These are phyloP conservation scores for Chaetomium sp. DNA, from an alignment of 2,329 filamentous ascomycete genomes.

Conservation along the genomic window DNA sequence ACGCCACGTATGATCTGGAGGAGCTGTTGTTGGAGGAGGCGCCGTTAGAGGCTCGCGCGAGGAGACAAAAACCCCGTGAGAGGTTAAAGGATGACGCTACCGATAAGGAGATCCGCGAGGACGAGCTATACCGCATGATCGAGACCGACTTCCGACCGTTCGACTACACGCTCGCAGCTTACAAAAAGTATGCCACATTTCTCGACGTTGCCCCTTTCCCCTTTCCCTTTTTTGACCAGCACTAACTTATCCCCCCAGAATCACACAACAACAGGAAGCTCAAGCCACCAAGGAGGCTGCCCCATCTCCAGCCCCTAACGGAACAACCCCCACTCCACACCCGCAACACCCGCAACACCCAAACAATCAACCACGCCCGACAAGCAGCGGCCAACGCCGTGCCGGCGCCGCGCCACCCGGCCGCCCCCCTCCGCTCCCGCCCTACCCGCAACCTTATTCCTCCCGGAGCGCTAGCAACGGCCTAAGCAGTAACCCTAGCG, in stretches of 20 bases:
- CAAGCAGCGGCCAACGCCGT: conserved; percentile 12
- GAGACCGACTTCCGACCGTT: conserved; percentile 92
- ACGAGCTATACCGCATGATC: conserved; percentile 90
- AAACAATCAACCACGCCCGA: background rate
- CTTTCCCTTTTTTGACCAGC: background rate
- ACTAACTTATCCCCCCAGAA: conserved; percentile 15
- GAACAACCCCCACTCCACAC: background rate
- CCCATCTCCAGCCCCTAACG: conserved; percentile 16
- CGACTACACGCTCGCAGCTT: conserved; percentile 82
- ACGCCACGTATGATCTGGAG: conserved; percentile 95
- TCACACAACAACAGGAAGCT: conserved; percentile 20
- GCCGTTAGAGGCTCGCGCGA: conserved; percentile 82
- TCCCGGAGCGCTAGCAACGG: conserved; percentile 21
- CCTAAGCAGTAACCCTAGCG: background rate
- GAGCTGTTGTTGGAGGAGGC: conserved; percentile 91
- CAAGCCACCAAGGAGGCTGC: conserved; percentile 38
- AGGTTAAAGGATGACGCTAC: conserved; percentile 90
- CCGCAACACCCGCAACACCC: background rate
- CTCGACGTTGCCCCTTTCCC: background rate
- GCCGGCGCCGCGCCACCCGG: conserved; percentile 20
- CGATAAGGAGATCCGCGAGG: conserved; percentile 87
- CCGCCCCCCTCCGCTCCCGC: conserved; percentile 36
- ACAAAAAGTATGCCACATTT: conserved; percentile 55
- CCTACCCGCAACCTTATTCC: conserved; percentile 43
- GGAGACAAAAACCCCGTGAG: conserved; percentile 89